phyloP scores from a whole-genome alignment of 2,329 filamentous ascomycete species.

The Drechslera avenae region DNA sequence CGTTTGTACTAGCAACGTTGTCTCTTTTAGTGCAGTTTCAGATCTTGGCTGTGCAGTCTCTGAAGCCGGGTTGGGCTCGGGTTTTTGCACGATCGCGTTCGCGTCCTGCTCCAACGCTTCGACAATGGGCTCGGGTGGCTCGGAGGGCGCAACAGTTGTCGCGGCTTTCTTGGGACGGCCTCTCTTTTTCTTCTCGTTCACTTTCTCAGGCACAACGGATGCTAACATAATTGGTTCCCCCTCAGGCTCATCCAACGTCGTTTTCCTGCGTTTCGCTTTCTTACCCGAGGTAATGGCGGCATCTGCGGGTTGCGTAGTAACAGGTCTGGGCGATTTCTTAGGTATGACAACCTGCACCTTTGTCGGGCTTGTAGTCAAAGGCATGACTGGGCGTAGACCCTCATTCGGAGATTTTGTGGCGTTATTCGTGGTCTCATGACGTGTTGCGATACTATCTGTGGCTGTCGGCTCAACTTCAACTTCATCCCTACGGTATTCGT shows the following conservation, averaged over 20 bases:
- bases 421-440: neutral
- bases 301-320: conserved; percentile 4
- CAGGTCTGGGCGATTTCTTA: conserved; percentile 12
- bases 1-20: neutral
- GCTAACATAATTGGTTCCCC: neutral
- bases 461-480: neutral
- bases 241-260: conserved; percentile 22
- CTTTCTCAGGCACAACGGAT: neutral
- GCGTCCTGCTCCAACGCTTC: conserved; percentile 7
- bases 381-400: neutral
- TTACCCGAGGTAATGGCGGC: conserved; percentile 3
- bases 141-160: conserved; percentile 2
- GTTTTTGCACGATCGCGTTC: conserved; percentile 2
- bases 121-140: conserved; percentile 6
- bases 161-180: conserved; percentile 39
- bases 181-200: conserved; percentile 35
- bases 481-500: conserved; percentile 9
- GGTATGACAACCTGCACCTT: conserved; percentile 35
- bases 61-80: conserved; percentile 1
- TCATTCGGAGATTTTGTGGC: neutral
- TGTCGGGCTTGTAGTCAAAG: conserved; percentile 16
- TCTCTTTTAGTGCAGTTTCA: neutral
- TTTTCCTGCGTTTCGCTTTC: conserved; percentile 34
- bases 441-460: neutral
- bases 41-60: neutral